Conservation (phyloP, 176 grass and related monocot genomes). For the Sorghum bicolor region Sorghum_bicolor_NCBIv3 NC_012872.2:4572501-4573000, state of each 20-base stretch:
- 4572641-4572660: slow-evolving; percentile 41
- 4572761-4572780: slow-evolving; percentile 25
- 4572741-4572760: background rate
- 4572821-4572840: slow-evolving; percentile 43
- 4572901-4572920: background rate
- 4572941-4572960: background rate
- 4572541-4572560: slow-evolving; percentile 39
- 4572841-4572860: slow-evolving; percentile 51
- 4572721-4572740: background rate
- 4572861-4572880: slow-evolving; percentile 43
- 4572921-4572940: background rate
- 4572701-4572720: background rate
- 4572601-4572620: slow-evolving; percentile 26
- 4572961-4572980: background rate
- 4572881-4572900: slow-evolving; percentile 54
- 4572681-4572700: background rate
- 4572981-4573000: background rate
- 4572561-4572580: slow-evolving; percentile 37
- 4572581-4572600: slow-evolving; percentile 45
- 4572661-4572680: slow-evolving; percentile 48
- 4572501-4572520: background rate
- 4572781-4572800: slow-evolving; percentile 18
- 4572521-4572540: slow-evolving; percentile 8
- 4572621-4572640: slow-evolving; percentile 50
- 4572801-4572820: slow-evolving; percentile 67